Conservation (phyloP, 2,329 filamentous ascomycete species). For the Sporothrix phasma region DNA sequence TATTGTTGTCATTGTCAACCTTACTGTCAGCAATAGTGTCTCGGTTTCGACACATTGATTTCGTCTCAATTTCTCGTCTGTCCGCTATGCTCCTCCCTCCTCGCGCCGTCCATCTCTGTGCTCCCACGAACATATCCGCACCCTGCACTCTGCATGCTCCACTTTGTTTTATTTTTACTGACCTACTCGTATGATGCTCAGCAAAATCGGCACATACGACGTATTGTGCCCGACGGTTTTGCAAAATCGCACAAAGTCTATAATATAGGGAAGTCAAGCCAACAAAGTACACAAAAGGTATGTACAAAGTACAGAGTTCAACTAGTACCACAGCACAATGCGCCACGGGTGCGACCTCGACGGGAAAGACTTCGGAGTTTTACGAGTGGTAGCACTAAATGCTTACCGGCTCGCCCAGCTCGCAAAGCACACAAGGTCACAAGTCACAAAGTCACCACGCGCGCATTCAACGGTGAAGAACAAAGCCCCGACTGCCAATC, state of each 20-base stretch:
- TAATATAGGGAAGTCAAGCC: no score
- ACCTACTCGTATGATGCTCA: background rate
- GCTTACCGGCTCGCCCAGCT: no score
- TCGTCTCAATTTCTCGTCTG: background rate
- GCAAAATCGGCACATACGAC: no score
- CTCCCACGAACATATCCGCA: conserved; percentile 5
- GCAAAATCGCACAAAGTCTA: no score
- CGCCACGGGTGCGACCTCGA: background rate
- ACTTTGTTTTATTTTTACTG: background rate
- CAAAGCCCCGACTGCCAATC: background rate
- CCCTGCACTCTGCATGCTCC: background rate
- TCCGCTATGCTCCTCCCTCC: background rate
- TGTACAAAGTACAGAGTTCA: background rate
- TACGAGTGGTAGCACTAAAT: background rate
- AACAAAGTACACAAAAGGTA: background rate
- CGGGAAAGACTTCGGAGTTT: background rate
- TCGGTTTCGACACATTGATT: background rate
- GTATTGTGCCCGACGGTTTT: no score
- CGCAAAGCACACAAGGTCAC: background rate
- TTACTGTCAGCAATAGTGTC: no score
- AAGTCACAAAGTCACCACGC: no score
- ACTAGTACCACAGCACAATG: background rate
- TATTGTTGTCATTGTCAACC: background rate
- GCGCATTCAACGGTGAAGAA: background rate
- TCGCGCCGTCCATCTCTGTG: background rate